Evolutionary conservation across 805 yeast species (phyloP).

Genomic region (Yarrowia sp.): DNA sequence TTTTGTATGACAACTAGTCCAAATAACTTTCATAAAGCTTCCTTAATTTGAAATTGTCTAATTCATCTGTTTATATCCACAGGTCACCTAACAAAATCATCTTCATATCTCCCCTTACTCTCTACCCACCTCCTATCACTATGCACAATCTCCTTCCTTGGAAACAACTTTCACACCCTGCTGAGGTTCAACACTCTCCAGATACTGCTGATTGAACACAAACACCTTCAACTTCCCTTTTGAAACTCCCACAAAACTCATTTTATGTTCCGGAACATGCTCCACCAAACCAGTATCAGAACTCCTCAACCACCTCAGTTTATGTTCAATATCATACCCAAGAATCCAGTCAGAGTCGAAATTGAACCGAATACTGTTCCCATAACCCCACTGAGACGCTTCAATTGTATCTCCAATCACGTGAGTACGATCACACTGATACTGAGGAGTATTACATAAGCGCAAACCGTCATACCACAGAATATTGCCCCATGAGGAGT

Average conservation of each 20-base stretch:
- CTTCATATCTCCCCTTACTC: too few relatives aligned
- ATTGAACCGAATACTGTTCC: slow-evolving; percentile 8
- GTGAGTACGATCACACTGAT: slow-evolving; percentile 2
- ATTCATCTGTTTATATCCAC: too few relatives aligned
- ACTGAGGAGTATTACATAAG: slow-evolving; percentile 5
- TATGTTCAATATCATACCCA: neutral
- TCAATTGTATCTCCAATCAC: slow-evolving; percentile 9
- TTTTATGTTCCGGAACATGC: neutral
- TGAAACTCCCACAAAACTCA: slow-evolving; percentile 1
- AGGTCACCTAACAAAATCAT: too few relatives aligned
- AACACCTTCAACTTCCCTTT: neutral
- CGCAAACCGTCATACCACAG: slow-evolving; percentile 11
- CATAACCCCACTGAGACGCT: slow-evolving; percentile 8
- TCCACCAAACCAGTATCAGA: neutral
- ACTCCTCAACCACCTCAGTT: neutral
- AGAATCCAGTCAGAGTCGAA: slow-evolving; percentile 6
- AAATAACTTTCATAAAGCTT: too few relatives aligned
- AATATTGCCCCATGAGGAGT: slow-evolving; percentile 17
- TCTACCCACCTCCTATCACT: neutral
- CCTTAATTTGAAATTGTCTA: too few relatives aligned
- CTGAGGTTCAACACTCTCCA: neutral
- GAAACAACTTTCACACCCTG: neutral
- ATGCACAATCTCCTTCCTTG: too few relatives aligned
- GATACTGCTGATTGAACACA: neutral
- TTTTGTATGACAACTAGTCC: too few relatives aligned